Evolutionary conservation across 148 eudicot species (phyloP), one percentile per base, ranked within the genome.

Genomic region (Bassia scoparia): DNA sequence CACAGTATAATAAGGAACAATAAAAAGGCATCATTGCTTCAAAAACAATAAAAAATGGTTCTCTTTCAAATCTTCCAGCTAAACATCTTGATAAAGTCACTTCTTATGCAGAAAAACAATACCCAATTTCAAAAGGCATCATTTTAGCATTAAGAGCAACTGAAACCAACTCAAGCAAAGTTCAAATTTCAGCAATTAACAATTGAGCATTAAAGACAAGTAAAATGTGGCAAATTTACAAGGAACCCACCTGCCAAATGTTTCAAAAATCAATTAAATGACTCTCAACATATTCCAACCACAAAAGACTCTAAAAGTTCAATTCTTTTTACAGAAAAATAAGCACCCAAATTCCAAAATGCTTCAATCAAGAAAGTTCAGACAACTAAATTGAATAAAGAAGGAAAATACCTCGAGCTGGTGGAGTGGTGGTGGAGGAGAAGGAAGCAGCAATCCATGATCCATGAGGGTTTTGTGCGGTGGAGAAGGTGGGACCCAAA

Each of bases 371-470:
- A 69, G 8, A 4, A 13, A 60, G n/a, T 20, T 43, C 15, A 49
- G 10, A 3, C 11, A 5, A 67, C 2, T 7, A 24, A 54, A 65
- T 4, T n/a, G 44, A 74, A 38, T 67, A 76, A 31, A 23, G 26
- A 30, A 31, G 50, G 64, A 75, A 24, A 60, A 20, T 46, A 84
- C 86, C 87, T 79, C n/a, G 75, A 29, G 24, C 65, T 60, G 33
- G 76, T 66, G 68, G 74, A 24, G 76, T 66, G 68, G 74, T 52
- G 50, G 77, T 8, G 12, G 77, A 37, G 79, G 87, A 82, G 77
- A 83, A 69, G 37, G 84, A 69, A 63, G 79, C 79, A 71, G 68
- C 20, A 11, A 34, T 75, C 75, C 70, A 67, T 44, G 74, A 72
- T n/a, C n/a, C n/a, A n/a, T 33, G 50, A 74, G 69, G 79, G 78